Evolutionary conservation across 208 protist genomes (phyloP).

Genomic region (Phytomonas sp.): DNA sequence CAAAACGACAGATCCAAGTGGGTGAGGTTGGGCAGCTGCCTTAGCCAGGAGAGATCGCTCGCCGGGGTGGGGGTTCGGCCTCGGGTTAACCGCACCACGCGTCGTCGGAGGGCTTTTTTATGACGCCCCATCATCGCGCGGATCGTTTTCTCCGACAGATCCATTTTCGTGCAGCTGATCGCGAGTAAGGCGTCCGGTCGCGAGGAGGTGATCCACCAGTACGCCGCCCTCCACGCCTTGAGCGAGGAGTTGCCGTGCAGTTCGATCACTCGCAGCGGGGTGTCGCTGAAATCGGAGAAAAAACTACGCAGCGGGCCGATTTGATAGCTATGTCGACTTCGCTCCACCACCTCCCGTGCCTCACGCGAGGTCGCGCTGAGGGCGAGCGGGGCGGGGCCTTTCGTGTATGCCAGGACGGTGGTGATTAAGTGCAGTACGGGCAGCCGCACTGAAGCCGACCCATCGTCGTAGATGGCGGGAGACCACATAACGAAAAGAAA

Average conservation of each 20-base stretch:
- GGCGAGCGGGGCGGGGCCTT: neutral
- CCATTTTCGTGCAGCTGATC: neutral
- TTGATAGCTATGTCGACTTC: neutral
- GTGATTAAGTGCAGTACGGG: too few species aligned
- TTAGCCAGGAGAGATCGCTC: neutral
- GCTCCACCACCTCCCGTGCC: neutral
- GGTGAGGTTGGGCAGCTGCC: neutral
- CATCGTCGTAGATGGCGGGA: neutral
- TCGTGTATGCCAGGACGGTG: too few species aligned
- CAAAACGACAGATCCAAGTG: neutral
- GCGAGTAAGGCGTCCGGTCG: neutral
- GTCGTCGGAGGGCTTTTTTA: neutral
- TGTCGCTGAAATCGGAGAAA: neutral
- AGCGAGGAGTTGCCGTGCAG: neutral
- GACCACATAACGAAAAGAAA: neutral
- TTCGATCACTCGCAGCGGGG: neutral
- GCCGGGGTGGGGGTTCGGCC: neutral
- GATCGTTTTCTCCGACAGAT: neutral
- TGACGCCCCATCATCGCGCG: neutral
- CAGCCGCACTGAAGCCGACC: neutral
- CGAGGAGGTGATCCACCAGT: neutral
- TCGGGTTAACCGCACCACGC: neutral
- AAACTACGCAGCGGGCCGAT: neutral
- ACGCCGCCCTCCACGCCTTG: neutral
- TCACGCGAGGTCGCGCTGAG: neutral